These are phyloP conservation scores for Xylaria sp. DNA, from an alignment of 2,329 filamentous ascomycete genomes.

Conservation along the genomic window DNA sequence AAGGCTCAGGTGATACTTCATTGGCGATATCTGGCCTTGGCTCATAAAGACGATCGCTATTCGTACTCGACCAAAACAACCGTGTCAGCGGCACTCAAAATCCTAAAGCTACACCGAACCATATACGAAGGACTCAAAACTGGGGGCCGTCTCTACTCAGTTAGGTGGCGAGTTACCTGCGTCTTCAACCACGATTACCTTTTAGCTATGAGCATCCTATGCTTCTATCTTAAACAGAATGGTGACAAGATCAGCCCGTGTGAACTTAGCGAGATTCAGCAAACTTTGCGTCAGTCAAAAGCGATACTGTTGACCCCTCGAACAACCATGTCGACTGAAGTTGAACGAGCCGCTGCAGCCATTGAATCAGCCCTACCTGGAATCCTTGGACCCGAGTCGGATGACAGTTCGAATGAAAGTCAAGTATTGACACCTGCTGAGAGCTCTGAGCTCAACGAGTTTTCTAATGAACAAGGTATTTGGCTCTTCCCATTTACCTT, in stretches of 20 bases:
- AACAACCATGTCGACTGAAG: slow-evolving; percentile 24
- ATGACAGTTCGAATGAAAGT: slow-evolving; percentile 30
- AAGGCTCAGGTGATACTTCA: slow-evolving; percentile 50
- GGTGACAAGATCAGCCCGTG: slow-evolving; percentile 28
- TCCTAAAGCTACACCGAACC: slow-evolving; percentile 33
- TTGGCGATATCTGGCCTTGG: slow-evolving; percentile 43
- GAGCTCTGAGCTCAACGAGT: slow-evolving; percentile 11
- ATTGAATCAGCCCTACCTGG: slow-evolving; percentile 33
- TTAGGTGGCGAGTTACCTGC: slow-evolving; percentile 36
- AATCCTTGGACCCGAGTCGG: slow-evolving; percentile 24
- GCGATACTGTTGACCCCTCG: slow-evolving; percentile 20
- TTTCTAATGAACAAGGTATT: slow-evolving; percentile 31
- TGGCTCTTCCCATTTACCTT: neutral
- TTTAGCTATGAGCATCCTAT: slow-evolving; percentile 35
- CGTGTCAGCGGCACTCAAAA: slow-evolving; percentile 36
- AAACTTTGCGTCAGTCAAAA: slow-evolving; percentile 34
- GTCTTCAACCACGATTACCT: slow-evolving; percentile 38
- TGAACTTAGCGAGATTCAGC: slow-evolving; percentile 33
- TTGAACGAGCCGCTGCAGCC: slow-evolving; percentile 34
- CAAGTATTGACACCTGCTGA: slow-evolving; percentile 17
- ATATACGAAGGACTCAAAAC: slow-evolving; percentile 37
- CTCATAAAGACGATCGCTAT: slow-evolving; percentile 37
- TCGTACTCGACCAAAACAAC: slow-evolving; percentile 42
- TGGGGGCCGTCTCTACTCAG: slow-evolving; percentile 33
- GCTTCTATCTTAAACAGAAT: slow-evolving; percentile 36